Conservation (phyloP, 768 basidiomycete genomes). For the Podaxis mareebaensis region DNA sequence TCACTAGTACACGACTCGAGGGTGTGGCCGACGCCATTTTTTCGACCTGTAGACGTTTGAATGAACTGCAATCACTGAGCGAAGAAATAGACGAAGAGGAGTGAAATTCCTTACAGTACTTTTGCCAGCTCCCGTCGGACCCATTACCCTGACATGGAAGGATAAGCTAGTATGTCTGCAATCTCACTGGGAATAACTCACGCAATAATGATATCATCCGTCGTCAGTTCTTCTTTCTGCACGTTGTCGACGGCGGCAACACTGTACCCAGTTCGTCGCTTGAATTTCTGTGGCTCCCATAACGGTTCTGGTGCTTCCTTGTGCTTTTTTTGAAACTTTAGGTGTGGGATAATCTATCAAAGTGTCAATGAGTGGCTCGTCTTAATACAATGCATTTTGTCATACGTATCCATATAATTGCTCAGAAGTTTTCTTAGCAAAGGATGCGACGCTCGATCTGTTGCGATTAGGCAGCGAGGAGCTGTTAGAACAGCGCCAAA, state of each 20-base stretch:
- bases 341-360: no score
- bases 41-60: background rate
- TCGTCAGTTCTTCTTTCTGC: background rate
- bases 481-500: no score
- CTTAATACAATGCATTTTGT: no score
- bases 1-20: slow-evolving; percentile 5
- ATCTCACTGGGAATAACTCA: background rate
- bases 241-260: background rate
- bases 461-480: no score
- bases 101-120: slow-evolving; percentile 11
- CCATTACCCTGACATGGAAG: slow-evolving; percentile 6
- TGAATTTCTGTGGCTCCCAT: no score
- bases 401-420: no score
- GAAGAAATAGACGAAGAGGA: background rate
- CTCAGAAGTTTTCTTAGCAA: no score
- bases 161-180: background rate
- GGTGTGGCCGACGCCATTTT: background rate
- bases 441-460: no score
- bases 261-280: background rate
- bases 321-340: no score
- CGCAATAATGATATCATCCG: slow-evolving; percentile 13
- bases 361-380: no score
- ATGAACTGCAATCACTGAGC: background rate
- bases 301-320: no score
- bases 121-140: slow-evolving; percentile 15